phyloP scores from a whole-genome alignment of 768 basidiomycete species.

The Russula dissimulans region DNA sequence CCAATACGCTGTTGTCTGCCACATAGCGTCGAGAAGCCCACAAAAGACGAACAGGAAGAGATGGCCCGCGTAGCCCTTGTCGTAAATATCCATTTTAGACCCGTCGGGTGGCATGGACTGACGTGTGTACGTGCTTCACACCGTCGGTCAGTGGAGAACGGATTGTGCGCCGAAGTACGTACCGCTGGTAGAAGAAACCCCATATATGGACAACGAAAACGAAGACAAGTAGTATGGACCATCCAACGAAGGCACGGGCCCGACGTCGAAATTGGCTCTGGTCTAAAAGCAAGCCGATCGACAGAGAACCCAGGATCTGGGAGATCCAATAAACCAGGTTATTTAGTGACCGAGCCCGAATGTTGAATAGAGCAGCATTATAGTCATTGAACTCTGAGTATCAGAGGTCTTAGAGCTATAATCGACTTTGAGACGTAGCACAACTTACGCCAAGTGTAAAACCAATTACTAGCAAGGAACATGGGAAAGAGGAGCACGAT shows the following conservation, averaged over 20 bases:
- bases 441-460: conserved; percentile 72
- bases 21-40: conserved; percentile 72
- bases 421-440: neutral
- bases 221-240: conserved; percentile 51
- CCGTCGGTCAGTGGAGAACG: conserved; percentile 11
- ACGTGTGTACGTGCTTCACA: conserved; percentile 49
- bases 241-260: conserved; percentile 60
- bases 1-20: conserved; percentile 81
- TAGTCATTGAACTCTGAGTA: conserved; percentile 64
- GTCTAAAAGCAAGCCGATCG: conserved; percentile 65
- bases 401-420: neutral
- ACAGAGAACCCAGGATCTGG: conserved; percentile 66
- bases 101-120: conserved; percentile 32
- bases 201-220: conserved; percentile 65
- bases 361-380: conserved; percentile 74
- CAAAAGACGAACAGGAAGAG: conserved; percentile 62
- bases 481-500: conserved; percentile 75
- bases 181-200: conserved; percentile 73
- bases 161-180: conserved; percentile 10
- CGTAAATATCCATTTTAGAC: conserved; percentile 50
- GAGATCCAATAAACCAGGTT: conserved; percentile 72
- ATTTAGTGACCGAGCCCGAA: conserved; percentile 68
- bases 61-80: conserved; percentile 43
- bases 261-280: conserved; percentile 46
- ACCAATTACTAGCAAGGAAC: conserved; percentile 80